These are phyloP conservation scores for Nannochloropsis oceanica DNA, from an alignment of 108 stramenopile genomes.

Conservation along the genomic window DNA sequence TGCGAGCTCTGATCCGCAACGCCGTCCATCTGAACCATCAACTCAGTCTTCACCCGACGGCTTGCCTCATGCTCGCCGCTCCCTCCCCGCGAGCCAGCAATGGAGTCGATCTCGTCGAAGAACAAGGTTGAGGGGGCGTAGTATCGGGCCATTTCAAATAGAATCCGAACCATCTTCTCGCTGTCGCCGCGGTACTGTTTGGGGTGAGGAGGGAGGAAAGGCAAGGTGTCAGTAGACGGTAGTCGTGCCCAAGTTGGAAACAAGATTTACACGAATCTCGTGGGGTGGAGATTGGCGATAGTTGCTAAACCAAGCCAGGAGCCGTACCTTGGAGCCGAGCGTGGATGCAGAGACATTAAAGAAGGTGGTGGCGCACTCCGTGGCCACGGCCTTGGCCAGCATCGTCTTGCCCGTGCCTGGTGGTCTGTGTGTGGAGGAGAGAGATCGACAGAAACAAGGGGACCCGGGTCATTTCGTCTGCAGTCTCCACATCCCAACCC, in stretches of 20 bases:
- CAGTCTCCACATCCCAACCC: neutral
- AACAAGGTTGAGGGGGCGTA: slow-evolving; percentile 45
- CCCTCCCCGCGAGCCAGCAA: slow-evolving; percentile 36
- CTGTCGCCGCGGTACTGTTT: slow-evolving; percentile 41
- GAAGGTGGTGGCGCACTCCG: slow-evolving; percentile 73
- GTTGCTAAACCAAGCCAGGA: neutral
- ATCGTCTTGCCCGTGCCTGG: slow-evolving; percentile 89
- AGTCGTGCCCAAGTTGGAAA: neutral
- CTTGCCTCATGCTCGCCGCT: slow-evolving; percentile 69
- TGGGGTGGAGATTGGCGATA: neutral
- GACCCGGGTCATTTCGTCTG: no score
- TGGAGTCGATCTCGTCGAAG: slow-evolving; percentile 45
- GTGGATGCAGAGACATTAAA: slow-evolving; percentile 53
- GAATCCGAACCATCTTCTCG: slow-evolving; percentile 50
- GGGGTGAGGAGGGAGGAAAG: neutral
- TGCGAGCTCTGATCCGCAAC: slow-evolving; percentile 25
- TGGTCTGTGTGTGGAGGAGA: neutral
- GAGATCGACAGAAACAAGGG: neutral
- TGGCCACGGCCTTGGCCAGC: slow-evolving; percentile 96
- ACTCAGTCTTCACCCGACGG: slow-evolving; percentile 83
- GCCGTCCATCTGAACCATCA: slow-evolving; percentile 89
- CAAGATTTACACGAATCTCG: neutral
- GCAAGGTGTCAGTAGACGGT: neutral
- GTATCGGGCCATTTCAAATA: slow-evolving; percentile 43
- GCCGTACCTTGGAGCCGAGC: slow-evolving; percentile 28